These are phyloP conservation scores for Zostera marina DNA, from an alignment of 116 monocot species.

Conservation along the genomic window DNA sequence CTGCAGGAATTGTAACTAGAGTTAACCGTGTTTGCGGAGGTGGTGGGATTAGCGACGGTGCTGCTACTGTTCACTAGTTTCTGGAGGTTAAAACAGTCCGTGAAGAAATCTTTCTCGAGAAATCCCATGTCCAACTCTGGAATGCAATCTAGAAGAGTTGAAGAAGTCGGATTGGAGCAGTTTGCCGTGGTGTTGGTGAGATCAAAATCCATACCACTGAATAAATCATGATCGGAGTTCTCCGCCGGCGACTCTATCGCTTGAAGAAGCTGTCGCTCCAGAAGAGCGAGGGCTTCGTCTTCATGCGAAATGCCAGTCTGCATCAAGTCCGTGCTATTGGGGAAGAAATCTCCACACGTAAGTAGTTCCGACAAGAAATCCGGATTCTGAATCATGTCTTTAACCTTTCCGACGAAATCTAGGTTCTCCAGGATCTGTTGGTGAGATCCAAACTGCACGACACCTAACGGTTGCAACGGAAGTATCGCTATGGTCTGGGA, in stretches of 20 bases:
- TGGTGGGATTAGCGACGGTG: constrained; percentile 13
- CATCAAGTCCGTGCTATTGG: neutral
- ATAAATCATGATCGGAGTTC: constrained; percentile 28
- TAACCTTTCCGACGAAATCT: constrained; percentile 33
- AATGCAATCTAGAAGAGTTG: constrained; percentile 21
- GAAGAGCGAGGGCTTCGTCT: constrained; percentile 3
- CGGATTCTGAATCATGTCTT: constrained; percentile 13
- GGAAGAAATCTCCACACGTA: constrained; percentile 2
- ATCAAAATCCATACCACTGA: constrained; percentile 52
- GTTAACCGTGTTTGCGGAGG: constrained; percentile 9
- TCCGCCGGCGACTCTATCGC: neutral
- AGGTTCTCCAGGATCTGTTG: constrained; percentile 48
- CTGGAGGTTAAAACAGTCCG: constrained; percentile 24
- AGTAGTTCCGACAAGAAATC: constrained; percentile 5
- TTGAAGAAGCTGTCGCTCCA: constrained; percentile 14
- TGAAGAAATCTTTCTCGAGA: constrained; percentile 14
- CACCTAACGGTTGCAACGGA: constrained; percentile 39
- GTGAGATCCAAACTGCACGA: constrained; percentile 66
- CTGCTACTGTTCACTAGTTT: constrained; percentile 30
- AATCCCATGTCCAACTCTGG: constrained; percentile 20
- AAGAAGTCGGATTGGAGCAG: neutral
- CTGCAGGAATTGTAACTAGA: constrained; percentile 4
- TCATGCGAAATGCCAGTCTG: neutral
- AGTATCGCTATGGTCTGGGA: constrained; percentile 47
- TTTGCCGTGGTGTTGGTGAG: constrained; percentile 14